These are phyloP conservation scores for Bocquillonia castaneifolia DNA, from an alignment of 441 rosid genomes.

Conservation along the genomic window DNA sequence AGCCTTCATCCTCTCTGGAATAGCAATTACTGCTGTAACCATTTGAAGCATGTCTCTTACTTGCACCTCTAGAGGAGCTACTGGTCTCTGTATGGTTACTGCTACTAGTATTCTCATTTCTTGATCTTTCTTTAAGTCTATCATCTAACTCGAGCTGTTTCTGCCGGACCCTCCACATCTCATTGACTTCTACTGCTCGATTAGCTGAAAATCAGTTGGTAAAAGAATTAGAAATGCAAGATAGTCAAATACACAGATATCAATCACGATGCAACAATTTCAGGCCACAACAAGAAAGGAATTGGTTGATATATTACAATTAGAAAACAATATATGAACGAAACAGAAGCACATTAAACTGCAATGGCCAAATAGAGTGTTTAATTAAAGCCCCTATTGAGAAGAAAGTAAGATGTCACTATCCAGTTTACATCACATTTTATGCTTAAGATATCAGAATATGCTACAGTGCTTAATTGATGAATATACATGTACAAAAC, in stretches of 20 bases:
- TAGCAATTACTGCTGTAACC: slow-evolving; percentile 27
- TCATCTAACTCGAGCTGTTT: slow-evolving; percentile 62
- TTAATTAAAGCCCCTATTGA: background rate
- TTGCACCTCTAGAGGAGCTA: slow-evolving; percentile 25
- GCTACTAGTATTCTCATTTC: slow-evolving; percentile 31
- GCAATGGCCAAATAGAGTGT: no score
- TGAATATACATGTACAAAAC: background rate
- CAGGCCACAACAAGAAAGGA: background rate
- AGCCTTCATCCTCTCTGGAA: slow-evolving; percentile 46
- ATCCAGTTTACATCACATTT: no score
- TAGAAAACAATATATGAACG: background rate
- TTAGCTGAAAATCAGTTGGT: slow-evolving; percentile 48
- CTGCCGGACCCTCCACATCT: slow-evolving; percentile 81
- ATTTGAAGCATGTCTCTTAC: slow-evolving; percentile 30
- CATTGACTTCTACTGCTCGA: slow-evolving; percentile 76
- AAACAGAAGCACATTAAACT: background rate
- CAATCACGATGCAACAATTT: background rate
- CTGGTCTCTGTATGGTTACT: slow-evolving; percentile 33
- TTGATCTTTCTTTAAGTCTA: slow-evolving; percentile 46
- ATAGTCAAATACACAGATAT: background rate
- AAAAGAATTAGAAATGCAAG: background rate
- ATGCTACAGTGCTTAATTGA: background rate
- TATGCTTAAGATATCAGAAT: background rate
- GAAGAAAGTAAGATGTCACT: background rate
- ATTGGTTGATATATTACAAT: background rate